phyloP scores from a whole-genome alignment of 2,329 filamentous ascomycete genomes.

The Ophiostoma montium region DNA sequence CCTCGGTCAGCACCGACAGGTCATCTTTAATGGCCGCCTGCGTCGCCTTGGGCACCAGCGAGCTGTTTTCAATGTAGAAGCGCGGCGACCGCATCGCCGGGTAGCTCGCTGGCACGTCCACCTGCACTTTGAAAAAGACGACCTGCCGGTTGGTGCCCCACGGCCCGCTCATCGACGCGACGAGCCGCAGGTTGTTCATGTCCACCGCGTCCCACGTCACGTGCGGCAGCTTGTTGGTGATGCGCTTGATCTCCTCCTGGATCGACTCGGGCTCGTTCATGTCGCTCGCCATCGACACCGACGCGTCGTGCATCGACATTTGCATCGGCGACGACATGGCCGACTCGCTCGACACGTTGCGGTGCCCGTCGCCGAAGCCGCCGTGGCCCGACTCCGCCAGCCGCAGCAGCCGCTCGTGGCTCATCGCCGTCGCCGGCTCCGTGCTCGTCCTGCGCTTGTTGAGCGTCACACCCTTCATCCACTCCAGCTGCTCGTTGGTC shows the following conservation, averaged over 20 bases:
- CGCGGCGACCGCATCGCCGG: constrained; percentile 41
- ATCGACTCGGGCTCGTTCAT: constrained; percentile 49
- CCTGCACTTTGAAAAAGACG: constrained; percentile 48
- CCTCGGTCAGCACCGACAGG: constrained; percentile 39
- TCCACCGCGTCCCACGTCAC: constrained; percentile 51
- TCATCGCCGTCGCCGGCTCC: constrained; percentile 14
- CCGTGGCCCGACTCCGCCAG: too few relatives aligned
- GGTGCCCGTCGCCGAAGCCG: not conserved
- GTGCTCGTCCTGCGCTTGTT: constrained; percentile 36
- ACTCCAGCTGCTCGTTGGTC: constrained; percentile 45
- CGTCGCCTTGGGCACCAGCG: constrained; percentile 43
- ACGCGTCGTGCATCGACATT: constrained; percentile 37
- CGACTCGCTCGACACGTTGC: constrained; percentile 12
- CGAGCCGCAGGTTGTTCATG: constrained; percentile 44
- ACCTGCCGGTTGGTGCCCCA: constrained; percentile 43
- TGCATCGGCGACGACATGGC: constrained; percentile 26
- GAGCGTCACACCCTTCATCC: constrained; percentile 57
- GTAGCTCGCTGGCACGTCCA: constrained; percentile 45
- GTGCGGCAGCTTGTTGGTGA: constrained; percentile 47
- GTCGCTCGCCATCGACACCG: constrained; percentile 31
- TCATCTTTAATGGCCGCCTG: constrained; percentile 40
- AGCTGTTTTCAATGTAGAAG: constrained; percentile 48
- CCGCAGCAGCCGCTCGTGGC: constrained; percentile 1
- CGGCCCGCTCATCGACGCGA: constrained; percentile 49
- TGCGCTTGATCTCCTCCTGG: constrained; percentile 49